Conservation (phyloP, 2,329 filamentous ascomycete species). For the Xylariaceae sp. region DNA sequence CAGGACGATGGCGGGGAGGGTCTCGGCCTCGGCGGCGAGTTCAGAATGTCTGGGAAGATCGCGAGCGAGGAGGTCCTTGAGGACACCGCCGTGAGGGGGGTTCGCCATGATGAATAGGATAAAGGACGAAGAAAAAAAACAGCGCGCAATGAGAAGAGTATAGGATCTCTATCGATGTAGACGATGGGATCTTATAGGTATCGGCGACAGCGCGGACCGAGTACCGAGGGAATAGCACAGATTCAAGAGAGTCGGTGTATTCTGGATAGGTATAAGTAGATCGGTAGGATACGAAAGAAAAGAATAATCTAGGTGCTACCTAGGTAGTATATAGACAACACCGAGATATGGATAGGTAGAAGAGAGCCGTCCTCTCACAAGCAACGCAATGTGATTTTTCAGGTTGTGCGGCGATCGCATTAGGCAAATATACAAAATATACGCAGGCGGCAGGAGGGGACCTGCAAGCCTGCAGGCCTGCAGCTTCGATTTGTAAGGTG, state of each 20-base stretch:
- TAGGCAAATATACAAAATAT: neutral
- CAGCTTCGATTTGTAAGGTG: neutral
- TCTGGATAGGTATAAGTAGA: too few species aligned
- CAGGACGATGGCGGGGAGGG: constrained; percentile 74
- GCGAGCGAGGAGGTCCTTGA: constrained; percentile 95
- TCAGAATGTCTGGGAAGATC: constrained; percentile 78
- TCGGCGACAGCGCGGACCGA: neutral
- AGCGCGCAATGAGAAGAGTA: neutral
- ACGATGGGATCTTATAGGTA: neutral
- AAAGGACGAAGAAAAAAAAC: neutral
- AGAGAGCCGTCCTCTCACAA: neutral
- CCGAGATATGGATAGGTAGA: neutral
- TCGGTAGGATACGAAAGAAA: too few species aligned
- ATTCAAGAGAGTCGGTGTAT: too few species aligned
- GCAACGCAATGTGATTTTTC: constrained; percentile 4
- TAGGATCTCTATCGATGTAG: neutral
- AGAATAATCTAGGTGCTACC: too few species aligned
- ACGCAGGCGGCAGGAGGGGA: neutral
- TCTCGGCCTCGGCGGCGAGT: constrained; percentile 80
- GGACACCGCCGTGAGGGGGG: constrained; percentile 79
- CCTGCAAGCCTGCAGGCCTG: neutral
- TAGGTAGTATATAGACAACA: neutral
- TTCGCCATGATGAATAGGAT: constrained; percentile 52
- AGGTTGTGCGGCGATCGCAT: neutral
- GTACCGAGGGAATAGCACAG: neutral